A percentile compares a stretch with the other conserved stretches of the same genome.
Evolutionary conservation across 164 flowering plant species (phyloP).

Genomic region (Kalanchoe fedtschenkoi): DNA sequence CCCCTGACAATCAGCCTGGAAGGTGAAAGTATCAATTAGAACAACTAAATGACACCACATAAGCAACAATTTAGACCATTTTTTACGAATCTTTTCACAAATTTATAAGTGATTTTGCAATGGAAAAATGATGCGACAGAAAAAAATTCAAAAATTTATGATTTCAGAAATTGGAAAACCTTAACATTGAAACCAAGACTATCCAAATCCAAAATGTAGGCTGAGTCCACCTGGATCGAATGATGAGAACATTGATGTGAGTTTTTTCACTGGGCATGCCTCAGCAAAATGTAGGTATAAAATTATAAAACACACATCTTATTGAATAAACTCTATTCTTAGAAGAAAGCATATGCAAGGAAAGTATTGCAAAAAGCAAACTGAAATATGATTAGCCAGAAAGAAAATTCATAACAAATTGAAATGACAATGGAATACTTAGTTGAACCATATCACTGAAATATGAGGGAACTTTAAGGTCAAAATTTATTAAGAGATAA

Average conservation of each 20-base stretch:
- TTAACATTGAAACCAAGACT: conserved; percentile 88
- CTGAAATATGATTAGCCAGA: neutral
- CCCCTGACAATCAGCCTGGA: conserved; percentile 68
- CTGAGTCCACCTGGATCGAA: conserved; percentile 67
- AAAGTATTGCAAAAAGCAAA: neutral
- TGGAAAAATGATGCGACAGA: neutral
- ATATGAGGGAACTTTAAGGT: neutral
- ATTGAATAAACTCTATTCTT: neutral
- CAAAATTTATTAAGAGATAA: neutral
- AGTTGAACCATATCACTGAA: no score
- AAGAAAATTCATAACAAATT: no score
- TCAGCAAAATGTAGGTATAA: neutral
- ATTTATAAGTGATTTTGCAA: neutral
- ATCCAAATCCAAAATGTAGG: conserved; percentile 78
- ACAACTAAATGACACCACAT: neutral
- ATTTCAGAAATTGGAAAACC: conserved; percentile 26
- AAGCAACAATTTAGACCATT: neutral
- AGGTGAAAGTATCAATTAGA: neutral
- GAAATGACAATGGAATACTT: no score
- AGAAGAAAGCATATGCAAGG: neutral
- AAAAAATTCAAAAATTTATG: neutral
- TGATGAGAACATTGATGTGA: neutral
- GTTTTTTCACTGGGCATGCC: no score
- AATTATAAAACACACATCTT: no score
- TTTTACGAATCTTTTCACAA: no score